Conservation (phyloP, 139 green algal species). For the Chlamydomonas schloesseri region DNA sequence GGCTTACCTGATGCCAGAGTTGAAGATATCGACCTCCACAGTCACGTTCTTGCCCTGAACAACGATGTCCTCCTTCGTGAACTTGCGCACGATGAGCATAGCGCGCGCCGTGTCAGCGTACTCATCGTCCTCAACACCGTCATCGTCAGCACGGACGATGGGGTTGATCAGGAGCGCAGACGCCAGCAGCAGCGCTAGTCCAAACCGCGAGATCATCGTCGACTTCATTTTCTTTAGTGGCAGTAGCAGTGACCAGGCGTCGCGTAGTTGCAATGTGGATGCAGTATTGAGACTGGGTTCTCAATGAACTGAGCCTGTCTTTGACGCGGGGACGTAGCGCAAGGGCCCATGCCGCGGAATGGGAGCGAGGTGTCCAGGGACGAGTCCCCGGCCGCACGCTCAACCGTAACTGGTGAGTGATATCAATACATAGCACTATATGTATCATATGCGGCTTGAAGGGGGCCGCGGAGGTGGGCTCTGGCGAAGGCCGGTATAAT, state of each 20-base stretch:
- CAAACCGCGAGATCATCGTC: not conserved
- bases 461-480: too few species aligned
- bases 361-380: too few species aligned
- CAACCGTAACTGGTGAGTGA: too few species aligned
- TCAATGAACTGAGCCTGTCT: too few species aligned
- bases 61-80: constrained; percentile 52
- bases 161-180: constrained; percentile 1
- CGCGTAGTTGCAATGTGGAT: too few species aligned
- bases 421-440: too few species aligned
- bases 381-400: too few species aligned
- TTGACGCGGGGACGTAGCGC: too few species aligned
- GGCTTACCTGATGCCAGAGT: constrained; percentile 47
- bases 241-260: not conserved
- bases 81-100: constrained; percentile 56
- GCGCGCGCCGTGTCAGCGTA: constrained; percentile 55
- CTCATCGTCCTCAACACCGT: constrained; percentile 53
- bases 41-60: constrained; percentile 63
- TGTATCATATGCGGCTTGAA: too few species aligned
- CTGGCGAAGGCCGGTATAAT: too few species aligned
- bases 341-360: too few species aligned
- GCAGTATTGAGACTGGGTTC: too few species aligned
- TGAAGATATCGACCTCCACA: constrained; percentile 55
- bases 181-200: constrained; percentile 15
- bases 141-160: not conserved
- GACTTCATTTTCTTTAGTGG: not conserved